Evolutionary conservation across 495 filamentous ascomycete genomes (phyloP), one percentile per base, ranked within the genome.

Genomic region (Penicillium lagena): DNA sequence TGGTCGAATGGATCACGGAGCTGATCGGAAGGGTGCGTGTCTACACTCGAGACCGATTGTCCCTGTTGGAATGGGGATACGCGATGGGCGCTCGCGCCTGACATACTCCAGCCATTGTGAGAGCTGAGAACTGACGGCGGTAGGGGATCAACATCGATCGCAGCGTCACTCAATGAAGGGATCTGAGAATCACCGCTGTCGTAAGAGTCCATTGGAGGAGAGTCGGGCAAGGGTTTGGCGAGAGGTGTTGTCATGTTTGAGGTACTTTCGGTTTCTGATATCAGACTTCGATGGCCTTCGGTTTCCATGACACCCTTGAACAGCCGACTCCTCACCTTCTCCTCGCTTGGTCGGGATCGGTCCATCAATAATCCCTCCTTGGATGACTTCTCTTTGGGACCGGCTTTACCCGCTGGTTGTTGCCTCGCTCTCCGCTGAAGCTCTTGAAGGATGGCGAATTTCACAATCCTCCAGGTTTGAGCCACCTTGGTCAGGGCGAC

Each of bases 221-320:
- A 68, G 41, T 81, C 80, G 4, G 74, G 68, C 32, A 85, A 64
- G 6, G 88, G 87, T 17, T 80, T 76, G 6, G 81, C 88, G 35
- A 91, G 69, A 1, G 89, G 89, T 0, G 89, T 95, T 10, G 84
- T 77, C 56, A 88, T 77, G 46, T 85, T 89, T 1, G 88, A 93
- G 33, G 81, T 82, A 60, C 78, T 86, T 40, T 87, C 84, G 11
- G 76, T 63, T 44, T 86, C 82, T 32, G 60, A 46, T 8, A 69
- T 52, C 3, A 58, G 50, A 41, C 50, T 50, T 49, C 42, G 64
- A 12, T 58, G 50, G 8, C 56, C 56, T 47, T 63, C 69, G 15
- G 57, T 57, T 14, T 73, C 66, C 48, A 71, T 66, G 14, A 73
- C 63, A 1, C 62, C 64, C 51, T 72, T 72, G 49, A 72, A 70